Conservation (phyloP, 768 basidiomycete genomes). For the Lanmaoa rubissima region DNA sequence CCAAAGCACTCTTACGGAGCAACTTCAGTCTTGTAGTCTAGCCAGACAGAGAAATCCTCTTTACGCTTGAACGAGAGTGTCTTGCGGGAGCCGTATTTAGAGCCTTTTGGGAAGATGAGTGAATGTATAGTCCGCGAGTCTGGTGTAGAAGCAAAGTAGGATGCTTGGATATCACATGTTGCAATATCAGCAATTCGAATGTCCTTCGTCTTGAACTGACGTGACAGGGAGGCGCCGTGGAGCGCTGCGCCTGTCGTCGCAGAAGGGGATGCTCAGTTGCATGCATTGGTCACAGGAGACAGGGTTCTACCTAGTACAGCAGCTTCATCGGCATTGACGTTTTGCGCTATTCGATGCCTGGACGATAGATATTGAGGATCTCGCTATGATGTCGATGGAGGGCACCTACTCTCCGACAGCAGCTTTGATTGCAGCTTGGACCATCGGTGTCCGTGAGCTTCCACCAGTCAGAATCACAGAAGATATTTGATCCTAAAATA, state of each 20-base stretch:
- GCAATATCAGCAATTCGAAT: slow-evolving; percentile 79
- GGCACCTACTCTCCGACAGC: slow-evolving; percentile 72
- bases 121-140: slow-evolving; percentile 67
- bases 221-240: slow-evolving; percentile 83
- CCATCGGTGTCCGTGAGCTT: slow-evolving; percentile 85
- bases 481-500: slow-evolving; percentile 66
- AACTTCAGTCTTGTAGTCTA: slow-evolving; percentile 70
- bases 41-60: slow-evolving; percentile 75
- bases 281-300: background rate
- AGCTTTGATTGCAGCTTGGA: slow-evolving; percentile 76
- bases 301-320: slow-evolving; percentile 69
- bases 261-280: slow-evolving; percentile 1
- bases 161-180: slow-evolving; percentile 73
- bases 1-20: slow-evolving; percentile 48
- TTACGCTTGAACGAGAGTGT: slow-evolving; percentile 82
- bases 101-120: slow-evolving; percentile 72
- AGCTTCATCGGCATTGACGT: slow-evolving; percentile 96
- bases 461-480: slow-evolving; percentile 96
- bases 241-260: slow-evolving; percentile 66
- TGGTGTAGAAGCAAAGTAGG: slow-evolving; percentile 64
- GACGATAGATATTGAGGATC: background rate
- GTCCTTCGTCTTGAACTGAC: slow-evolving; percentile 94
- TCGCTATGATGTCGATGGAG: background rate
- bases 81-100: slow-evolving; percentile 80
- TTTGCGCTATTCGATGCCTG: slow-evolving; percentile 83